These are phyloP conservation scores for Termitomyces eurrhizus DNA, from an alignment of 768 basidiomycete species.

Conservation along the genomic window DNA sequence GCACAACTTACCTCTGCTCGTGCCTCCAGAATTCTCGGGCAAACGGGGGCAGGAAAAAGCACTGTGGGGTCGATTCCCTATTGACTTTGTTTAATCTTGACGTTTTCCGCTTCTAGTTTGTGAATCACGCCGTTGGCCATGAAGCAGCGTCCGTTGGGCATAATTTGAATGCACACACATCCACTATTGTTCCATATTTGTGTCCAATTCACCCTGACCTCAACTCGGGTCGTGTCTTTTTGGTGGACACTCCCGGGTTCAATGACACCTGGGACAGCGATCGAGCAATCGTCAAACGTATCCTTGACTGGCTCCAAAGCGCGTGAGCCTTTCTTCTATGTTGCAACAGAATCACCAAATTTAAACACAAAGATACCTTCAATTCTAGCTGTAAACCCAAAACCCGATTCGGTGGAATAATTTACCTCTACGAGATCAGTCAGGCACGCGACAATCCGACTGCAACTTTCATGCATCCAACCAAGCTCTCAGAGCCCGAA, in stretches of 20 bases:
- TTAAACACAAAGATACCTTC: neutral
- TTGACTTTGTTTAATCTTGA: neutral
- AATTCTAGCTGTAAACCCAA: slow-evolving; percentile 8
- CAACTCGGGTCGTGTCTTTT: slow-evolving; percentile 15
- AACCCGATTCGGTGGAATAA: slow-evolving; percentile 13
- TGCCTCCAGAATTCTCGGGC: slow-evolving; percentile 10
- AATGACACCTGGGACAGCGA: slow-evolving; percentile 23
- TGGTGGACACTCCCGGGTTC: slow-evolving; percentile 30
- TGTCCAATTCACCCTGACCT: neutral
- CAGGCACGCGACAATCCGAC: slow-evolving; percentile 10
- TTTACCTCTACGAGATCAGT: slow-evolving; percentile 12
- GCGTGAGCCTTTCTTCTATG: slow-evolving; percentile 16
- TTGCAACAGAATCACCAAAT: neutral
- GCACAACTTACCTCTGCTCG: neutral
- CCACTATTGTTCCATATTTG: slow-evolving; percentile 13
- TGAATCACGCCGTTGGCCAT: slow-evolving; percentile 19
- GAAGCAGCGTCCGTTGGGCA: slow-evolving; percentile 20
- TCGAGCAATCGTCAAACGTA: slow-evolving; percentile 18
- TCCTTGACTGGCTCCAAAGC: slow-evolving; percentile 23
- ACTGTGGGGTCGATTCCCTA: slow-evolving; percentile 5
- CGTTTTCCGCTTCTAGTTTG: slow-evolving; percentile 16
- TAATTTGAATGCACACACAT: slow-evolving; percentile 21
- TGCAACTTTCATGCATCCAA: slow-evolving; percentile 11
- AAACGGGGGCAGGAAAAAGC: slow-evolving; percentile 16
- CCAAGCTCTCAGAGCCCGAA: slow-evolving; percentile 10